Percentiles rank a stretch among this genome's conserved stretches.
Evolutionary conservation across 257 asterid genomes (phyloP).

Genomic region (Petrea volubilis): DNA sequence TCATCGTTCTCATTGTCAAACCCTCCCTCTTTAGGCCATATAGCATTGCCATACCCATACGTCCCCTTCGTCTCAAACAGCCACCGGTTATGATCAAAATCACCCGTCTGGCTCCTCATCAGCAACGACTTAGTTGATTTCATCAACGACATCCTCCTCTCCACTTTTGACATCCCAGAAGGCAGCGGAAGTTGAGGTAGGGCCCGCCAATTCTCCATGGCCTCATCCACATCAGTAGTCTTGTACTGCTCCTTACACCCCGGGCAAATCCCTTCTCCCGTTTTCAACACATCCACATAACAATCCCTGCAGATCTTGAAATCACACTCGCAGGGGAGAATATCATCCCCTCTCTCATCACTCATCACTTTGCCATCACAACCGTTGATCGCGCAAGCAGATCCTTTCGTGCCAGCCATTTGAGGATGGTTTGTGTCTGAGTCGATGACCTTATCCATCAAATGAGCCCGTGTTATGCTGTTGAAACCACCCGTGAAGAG

Average conservation of each 20-base stretch:
- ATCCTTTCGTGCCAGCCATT: conserved; percentile 71
- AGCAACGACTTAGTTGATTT: conserved; percentile 56
- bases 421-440: conserved; percentile 63
- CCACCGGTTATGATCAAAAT: conserved; percentile 81
- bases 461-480: conserved; percentile 55
- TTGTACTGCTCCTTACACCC: conserved; percentile 78
- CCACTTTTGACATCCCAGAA: conserved; percentile 59
- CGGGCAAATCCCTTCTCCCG: conserved; percentile 69
- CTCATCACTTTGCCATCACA: conserved; percentile 74
- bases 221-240: conserved; percentile 55
- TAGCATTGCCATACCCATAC: conserved; percentile 82
- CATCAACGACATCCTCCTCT: conserved; percentile 72
- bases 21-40: conserved; percentile 79
- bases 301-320: conserved; percentile 81
- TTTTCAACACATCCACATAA: conserved; percentile 57
- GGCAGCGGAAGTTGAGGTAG: conserved; percentile 60
- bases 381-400: conserved; percentile 60
- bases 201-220: conserved; percentile 39
- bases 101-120: conserved; percentile 80
- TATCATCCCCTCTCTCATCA: conserved; percentile 64
- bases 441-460: conserved; percentile 67
- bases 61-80: conserved; percentile 77
- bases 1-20: conserved; percentile 49
- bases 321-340: conserved; percentile 75
- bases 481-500: conserved; percentile 76